Percentiles rank a stretch among this genome's conserved stretches.
These are phyloP conservation scores for Castanea crenata DNA, from an alignment of 306 rosid genomes.

Conservation along the genomic window DNA sequence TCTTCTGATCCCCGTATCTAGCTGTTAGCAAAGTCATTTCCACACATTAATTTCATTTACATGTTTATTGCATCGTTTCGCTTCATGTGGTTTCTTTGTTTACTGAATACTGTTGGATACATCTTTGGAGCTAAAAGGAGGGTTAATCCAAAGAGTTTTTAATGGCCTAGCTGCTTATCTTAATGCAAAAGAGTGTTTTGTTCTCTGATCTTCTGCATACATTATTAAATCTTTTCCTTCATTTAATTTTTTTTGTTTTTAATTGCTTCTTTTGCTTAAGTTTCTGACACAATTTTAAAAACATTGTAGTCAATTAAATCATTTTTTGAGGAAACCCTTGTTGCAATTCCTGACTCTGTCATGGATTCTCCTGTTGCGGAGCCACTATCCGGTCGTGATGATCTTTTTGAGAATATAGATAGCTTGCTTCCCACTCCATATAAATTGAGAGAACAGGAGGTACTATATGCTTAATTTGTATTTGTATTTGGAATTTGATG, in stretches of 20 bases:
- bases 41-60: too few species aligned
- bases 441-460: slow-evolving; percentile 39
- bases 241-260: slow-evolving; percentile 1
- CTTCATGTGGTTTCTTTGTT: too few species aligned
- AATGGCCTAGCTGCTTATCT: too few species aligned
- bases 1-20: too few species aligned
- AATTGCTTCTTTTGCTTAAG: slow-evolving; percentile 18
- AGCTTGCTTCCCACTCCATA: slow-evolving; percentile 67
- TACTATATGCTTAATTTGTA: slow-evolving; percentile 45
- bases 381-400: slow-evolving; percentile 44
- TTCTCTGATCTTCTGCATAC: too few species aligned
- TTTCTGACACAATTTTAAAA: slow-evolving; percentile 26
- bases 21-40: too few species aligned
- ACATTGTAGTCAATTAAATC: slow-evolving; percentile 72
- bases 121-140: too few species aligned
- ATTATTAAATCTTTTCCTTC: not conserved
- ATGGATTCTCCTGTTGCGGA: slow-evolving; percentile 64
- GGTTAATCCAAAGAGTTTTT: too few species aligned
- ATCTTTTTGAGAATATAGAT: slow-evolving; percentile 58
- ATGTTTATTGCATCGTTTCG: too few species aligned
- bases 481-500: not conserved
- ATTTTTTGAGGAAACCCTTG: slow-evolving; percentile 81
- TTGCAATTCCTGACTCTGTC: slow-evolving; percentile 75
- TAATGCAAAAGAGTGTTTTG: too few species aligned
- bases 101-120: too few species aligned